Base-by-base conservation (phyloP, 192 early-diverging fungal species). In the Umbelopsis ramanniana region DNA sequence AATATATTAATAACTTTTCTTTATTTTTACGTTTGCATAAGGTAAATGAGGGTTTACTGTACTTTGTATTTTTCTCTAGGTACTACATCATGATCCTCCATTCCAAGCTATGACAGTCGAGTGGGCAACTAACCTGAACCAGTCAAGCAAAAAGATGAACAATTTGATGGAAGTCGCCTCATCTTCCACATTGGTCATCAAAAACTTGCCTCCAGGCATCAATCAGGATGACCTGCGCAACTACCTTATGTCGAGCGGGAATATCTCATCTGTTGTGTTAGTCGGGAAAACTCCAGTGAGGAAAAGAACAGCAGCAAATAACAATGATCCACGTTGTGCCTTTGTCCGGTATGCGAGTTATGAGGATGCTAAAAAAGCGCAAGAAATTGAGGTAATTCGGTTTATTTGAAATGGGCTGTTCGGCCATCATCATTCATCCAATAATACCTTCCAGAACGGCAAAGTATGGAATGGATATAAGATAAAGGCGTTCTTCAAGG, bases 161-260 rank as follows among this genome's bases (percentile, higher is more conserved):
- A 23, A 33, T 4, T 6, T 48, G 5, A 80, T 78, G 14, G 77
- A 82, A 47, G 88, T 91, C 53, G 83, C 80, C n/a, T 52, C 66
- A 7, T 79, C 87, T 47, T 63, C 57, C 57, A 63, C 33, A 4
- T 79, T 94, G 21, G 91, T 89, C 74, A 77, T 94, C 4, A 91
- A 90, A 4, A 86, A 91, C 45, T 79, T 94, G 12, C 82, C 78
- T 19, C 66, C 72, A 0, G 19, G 71, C 2, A 70, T 79, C 10
- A 92, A 88, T 5, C 66, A 82, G 22, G 77, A 82, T 15, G 48
- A 74, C 6, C 75, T 94, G 14, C 52, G 76, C 3, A 79, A 87
- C 29, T 67, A 74, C 19, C 93, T 93, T 78, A 68, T 71, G 6
- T 46, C 57, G 33, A 91, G 89, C 52, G 93, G 93, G 1, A 60